Base-by-base conservation (phyloP, 805 yeast species). In the Vanderwaltozyma polyspora region DNA sequence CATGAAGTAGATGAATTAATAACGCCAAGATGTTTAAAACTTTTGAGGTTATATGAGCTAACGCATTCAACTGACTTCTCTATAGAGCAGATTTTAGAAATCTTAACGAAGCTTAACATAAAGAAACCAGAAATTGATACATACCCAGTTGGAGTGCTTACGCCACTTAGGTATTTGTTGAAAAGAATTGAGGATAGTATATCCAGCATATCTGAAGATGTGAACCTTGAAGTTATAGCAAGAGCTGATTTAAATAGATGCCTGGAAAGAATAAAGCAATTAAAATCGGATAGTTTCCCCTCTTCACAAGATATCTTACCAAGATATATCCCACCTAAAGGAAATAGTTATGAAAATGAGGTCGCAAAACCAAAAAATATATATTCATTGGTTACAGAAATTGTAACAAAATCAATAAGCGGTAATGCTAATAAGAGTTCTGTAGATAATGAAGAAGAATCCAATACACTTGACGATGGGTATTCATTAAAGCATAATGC, bases 101-200 rank as follows among this genome's bases (percentile, higher is more conserved):
- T 78, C 48, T 68, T 84, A 68, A 69, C 69, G 8, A 77, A 73
- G 23, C 68, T 70, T 39, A 70, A 68, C 4, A 67, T 84, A 14
- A 62, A 66, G 1, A 48, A 60, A 14, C 54, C 59, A 4, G 74
- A 69, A 31, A 53, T 85, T 5, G 82, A 80, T 27, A 70, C 85
- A 0, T 80, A 68, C 44, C 95, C 95, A 0, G 57, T 74, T 3
- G 94, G 94, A 0, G 63, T 86, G 1, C 57, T 69, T 22, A 55
- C 80, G 4, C 84, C 93, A 1, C 55, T 87, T 31, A 72, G 72
- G 41, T 85, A 76, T 38, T 69, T 76, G 1, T 56, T 80, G 13
- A 63, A 67, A 45, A 49, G 52, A 32, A 68, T 76, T 47, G 83
- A 70, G 55, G 71, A 66, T 35, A 63, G 57, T 18, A 66, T 75